These are phyloP conservation scores for Blepharisma japonicum DNA, from an alignment of 73 alveolate species.

Conservation along the genomic window DNA sequence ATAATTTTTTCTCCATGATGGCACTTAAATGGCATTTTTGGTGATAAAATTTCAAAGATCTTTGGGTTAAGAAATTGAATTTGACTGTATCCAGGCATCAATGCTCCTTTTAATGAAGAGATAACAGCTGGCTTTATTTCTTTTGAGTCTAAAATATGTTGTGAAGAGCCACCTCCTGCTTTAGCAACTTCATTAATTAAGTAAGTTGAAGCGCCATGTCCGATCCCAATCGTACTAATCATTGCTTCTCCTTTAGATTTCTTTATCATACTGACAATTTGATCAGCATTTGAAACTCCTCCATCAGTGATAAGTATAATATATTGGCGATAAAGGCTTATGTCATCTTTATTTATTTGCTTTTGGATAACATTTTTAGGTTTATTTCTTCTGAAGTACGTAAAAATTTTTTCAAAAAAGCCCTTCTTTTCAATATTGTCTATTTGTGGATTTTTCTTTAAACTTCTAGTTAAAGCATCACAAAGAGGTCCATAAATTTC, in stretches of 20 bases:
- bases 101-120: constrained; percentile 37
- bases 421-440: too few relatives aligned
- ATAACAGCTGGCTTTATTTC: constrained; percentile 47
- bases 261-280: constrained; percentile 51
- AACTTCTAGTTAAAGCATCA: constrained; percentile 6
- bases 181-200: constrained; percentile 46
- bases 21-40: too few relatives aligned
- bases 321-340: constrained; percentile 58
- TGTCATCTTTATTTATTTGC: too few relatives aligned
- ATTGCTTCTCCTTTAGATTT: constrained; percentile 41
- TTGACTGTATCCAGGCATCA: constrained; percentile 37
- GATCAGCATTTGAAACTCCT: constrained; percentile 67
- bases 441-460: constrained; percentile 30
- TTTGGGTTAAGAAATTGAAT: too few relatives aligned
- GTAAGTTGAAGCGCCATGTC: constrained; percentile 37
- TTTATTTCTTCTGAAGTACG: too few relatives aligned
- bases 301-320: constrained; percentile 96
- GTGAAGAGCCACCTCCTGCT: constrained; percentile 65
- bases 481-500: constrained; percentile 41
- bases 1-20: too few relatives aligned
- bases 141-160: constrained; percentile 41
- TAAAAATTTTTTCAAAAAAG: too few relatives aligned
- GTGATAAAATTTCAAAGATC: too few relatives aligned
- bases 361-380: too few relatives aligned
- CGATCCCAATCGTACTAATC: constrained; percentile 65